Evolutionary conservation across 305 asterid species (phyloP).

Genomic region (Ilex paraguariensis): DNA sequence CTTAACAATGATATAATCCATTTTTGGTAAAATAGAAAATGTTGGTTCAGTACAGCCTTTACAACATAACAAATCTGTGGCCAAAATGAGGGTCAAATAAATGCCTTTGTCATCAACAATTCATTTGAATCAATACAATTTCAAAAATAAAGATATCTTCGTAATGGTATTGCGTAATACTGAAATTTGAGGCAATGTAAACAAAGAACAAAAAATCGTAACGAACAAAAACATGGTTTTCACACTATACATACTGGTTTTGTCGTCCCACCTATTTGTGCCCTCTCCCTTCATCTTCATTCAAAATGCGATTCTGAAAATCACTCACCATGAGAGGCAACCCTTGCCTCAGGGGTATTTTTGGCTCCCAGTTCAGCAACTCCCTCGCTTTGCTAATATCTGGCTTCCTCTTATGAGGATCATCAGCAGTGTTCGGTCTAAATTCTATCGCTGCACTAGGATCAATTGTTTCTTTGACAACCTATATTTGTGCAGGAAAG

Average conservation of each 20-base stretch:
- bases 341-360: slow-evolving; percentile 69
- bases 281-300: slow-evolving; percentile 95
- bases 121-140: neutral
- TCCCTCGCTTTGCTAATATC: slow-evolving; percentile 87
- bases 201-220: neutral
- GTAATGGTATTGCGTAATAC: neutral
- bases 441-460: slow-evolving; percentile 75
- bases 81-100: neutral
- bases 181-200: too few species aligned
- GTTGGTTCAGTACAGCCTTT: neutral
- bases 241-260: slow-evolving; percentile 32
- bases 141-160: neutral
- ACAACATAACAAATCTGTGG: neutral
- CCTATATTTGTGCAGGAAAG: slow-evolving; percentile 35
- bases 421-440: slow-evolving; percentile 88
- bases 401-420: slow-evolving; percentile 95
- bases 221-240: slow-evolving; percentile 19
- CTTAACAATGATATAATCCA: too few species aligned
- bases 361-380: slow-evolving; percentile 94
- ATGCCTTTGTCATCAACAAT: too few species aligned
- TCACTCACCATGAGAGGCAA: slow-evolving; percentile 88
- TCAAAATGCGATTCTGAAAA: slow-evolving; percentile 84
- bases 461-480: slow-evolving; percentile 84
- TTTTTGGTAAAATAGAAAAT: too few species aligned
- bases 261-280: slow-evolving; percentile 29